Evolutionary conservation across 73 alveolate species (phyloP), one percentile per base, ranked within the genome.

Genomic region (Stentor coeruleus): DNA sequence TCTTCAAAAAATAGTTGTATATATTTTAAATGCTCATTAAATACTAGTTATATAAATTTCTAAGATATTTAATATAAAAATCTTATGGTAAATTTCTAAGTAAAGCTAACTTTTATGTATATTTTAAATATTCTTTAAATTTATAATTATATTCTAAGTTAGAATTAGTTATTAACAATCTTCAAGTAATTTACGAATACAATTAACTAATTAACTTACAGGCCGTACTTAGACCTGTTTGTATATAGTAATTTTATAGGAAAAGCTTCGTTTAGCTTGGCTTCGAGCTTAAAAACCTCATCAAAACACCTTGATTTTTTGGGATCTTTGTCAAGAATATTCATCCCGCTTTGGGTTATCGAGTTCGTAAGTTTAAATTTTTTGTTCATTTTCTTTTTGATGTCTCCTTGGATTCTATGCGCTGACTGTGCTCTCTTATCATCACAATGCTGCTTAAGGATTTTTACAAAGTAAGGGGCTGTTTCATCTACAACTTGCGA

Each of bases 361-460:
- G 20, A 11, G 6, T 20, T 20, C 6, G 66, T 49, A 20, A 49
- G 6, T 49, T 49, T 49, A 11, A 49, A 11, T 20, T 49, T 49
- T 49, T 49, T 49, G 6, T 20, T 49, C 66, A 11, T 49, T 11
- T 20, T 49, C 20, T 20, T 49, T 49, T 49, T 20, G 20, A 49
- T 49, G 6, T 49, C 66, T 49, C 66, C 20, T 49, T 20, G 66
- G 20, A 49, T 49, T 49, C 20, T 49, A 49, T 49, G 6, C 6
- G 66, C 66, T 11, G 66, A 49, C 20, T 49, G 66, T 11, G 66
- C 6, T 20, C 66, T 66, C 33, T 66, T 66, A 28, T 66, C 79
- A 2, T 66, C 79, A 66, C 79, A 66, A 40, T 66, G 79, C 39
- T 66, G 79, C 33, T 31, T 66, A 14, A 66, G 33, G n/a, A 66